A percentile compares a stretch with the other conserved stretches of the same genome.
Conservation (phyloP, 805 yeast species). For the Saccharomycodes ludwigii region DNA sequence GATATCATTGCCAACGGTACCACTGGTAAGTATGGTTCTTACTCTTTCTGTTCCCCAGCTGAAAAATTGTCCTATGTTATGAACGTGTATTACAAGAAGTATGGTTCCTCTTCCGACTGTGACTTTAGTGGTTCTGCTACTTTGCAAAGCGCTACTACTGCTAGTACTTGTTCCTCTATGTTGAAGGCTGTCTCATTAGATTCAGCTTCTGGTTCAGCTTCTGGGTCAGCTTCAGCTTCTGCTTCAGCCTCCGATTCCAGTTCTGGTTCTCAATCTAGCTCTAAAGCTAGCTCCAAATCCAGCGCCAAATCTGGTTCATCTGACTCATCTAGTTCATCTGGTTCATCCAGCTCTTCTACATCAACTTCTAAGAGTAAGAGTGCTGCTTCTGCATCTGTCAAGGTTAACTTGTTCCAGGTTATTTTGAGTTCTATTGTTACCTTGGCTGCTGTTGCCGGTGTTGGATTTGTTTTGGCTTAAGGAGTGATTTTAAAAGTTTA, state of each 20-base stretch:
- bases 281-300: conserved; percentile 6
- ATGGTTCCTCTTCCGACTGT: conserved; percentile 40
- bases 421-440: conserved; percentile 22
- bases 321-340: conserved; percentile 10
- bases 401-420: conserved; percentile 18
- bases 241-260: conserved; percentile 21
- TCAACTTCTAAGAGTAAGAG: conserved; percentile 5
- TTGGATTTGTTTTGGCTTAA: conserved; percentile 26
- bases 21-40: conserved; percentile 57
- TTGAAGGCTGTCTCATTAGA: conserved; percentile 64
- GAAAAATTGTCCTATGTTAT: conserved; percentile 54
- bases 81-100: conserved; percentile 49
- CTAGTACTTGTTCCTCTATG: conserved; percentile 42
- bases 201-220: conserved; percentile 51
- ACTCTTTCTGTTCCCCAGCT: conserved; percentile 57
- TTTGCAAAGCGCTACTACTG: conserved; percentile 34
- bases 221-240: conserved; percentile 26
- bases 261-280: conserved; percentile 10
- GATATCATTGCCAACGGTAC: conserved; percentile 54
- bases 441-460: conserved; percentile 25
- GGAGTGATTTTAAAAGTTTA: not conserved
- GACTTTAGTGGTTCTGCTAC: conserved; percentile 60
- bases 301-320: conserved; percentile 6
- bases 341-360: conserved; percentile 8
- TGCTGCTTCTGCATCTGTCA: conserved; percentile 10